These are phyloP conservation scores for Pholiota microspora DNA, from an alignment of 768 basidiomycete species.

Conservation along the genomic window DNA sequence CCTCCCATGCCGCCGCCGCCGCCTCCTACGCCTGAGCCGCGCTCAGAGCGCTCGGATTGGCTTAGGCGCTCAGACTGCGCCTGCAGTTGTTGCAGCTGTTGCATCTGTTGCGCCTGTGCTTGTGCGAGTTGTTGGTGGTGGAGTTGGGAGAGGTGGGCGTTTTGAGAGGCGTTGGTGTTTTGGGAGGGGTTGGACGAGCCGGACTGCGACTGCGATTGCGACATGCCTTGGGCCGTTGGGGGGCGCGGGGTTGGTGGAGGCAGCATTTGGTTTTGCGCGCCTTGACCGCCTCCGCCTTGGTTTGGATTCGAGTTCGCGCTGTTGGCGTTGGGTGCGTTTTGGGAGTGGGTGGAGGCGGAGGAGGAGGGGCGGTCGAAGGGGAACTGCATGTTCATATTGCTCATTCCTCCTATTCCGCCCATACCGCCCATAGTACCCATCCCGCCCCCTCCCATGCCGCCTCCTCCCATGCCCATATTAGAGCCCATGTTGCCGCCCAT, in stretches of 20 bases:
- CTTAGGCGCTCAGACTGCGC: neutral
- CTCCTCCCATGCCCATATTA: too few relatives aligned
- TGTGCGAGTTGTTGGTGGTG: neutral
- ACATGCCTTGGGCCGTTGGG: slow-evolving; percentile 20
- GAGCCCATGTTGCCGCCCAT: neutral
- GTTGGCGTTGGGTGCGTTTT: neutral
- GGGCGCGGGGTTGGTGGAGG: slow-evolving; percentile 29
- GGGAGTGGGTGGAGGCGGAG: slow-evolving; percentile 24
- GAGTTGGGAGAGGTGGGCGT: slow-evolving; percentile 3
- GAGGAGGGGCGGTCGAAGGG: slow-evolving; percentile 24
- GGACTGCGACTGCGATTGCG: too few relatives aligned
- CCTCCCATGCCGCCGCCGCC: too few relatives aligned
- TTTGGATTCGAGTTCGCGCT: too few relatives aligned
- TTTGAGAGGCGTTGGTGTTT: too few relatives aligned
- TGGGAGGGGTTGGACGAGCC: too few relatives aligned
- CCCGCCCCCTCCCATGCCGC: neutral
- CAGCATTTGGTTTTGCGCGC: slow-evolving; percentile 28
- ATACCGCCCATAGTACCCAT: neutral
- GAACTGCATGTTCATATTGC: slow-evolving; percentile 9
- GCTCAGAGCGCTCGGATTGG: too few relatives aligned
- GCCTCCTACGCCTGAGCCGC: too few relatives aligned
- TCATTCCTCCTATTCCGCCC: neutral
- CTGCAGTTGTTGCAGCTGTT: slow-evolving; percentile 13
- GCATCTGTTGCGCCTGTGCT: neutral
- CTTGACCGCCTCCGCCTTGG: too few relatives aligned